Evolutionary conservation across 1,139 yeast species (phyloP).

Genomic region (Diutina neorugosa): DNA sequence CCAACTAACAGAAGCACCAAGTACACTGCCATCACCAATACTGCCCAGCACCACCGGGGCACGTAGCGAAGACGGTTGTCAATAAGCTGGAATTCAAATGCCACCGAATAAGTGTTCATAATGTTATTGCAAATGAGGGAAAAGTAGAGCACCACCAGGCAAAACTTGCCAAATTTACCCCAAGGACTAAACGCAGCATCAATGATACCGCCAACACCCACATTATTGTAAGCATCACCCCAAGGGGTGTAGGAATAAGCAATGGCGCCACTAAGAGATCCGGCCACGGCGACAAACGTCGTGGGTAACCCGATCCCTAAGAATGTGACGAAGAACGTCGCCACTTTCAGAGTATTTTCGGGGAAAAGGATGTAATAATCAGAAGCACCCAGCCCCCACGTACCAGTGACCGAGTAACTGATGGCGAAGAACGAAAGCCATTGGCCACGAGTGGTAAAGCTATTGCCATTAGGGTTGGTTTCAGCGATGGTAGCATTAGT

Average conservation of each 20-base stretch:
- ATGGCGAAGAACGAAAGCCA: conserved; percentile 18
- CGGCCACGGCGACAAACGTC: conserved; percentile 16
- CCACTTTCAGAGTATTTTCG: conserved; percentile 12
- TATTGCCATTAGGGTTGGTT: conserved; percentile 6
- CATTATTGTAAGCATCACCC: conserved; percentile 12
- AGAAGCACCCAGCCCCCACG: conserved; percentile 20
- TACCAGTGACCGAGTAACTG: conserved; percentile 17
- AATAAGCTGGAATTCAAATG: conserved; percentile 16
- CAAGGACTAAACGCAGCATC: conserved; percentile 14
- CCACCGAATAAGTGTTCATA: conserved; percentile 19
- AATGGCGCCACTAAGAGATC: conserved; percentile 15
- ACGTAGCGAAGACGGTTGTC: conserved; percentile 12
- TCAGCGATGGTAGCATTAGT: conserved; percentile 11
- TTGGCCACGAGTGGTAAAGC: conserved; percentile 10
- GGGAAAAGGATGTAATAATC: conserved; percentile 18
- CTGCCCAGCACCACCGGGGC: conserved; percentile 19
- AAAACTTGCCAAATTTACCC: conserved; percentile 20
- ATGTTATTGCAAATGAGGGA: conserved; percentile 27
- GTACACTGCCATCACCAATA: conserved; percentile 12
- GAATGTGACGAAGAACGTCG: conserved; percentile 14
- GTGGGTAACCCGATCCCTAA: conserved; percentile 16
- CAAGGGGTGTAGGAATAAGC: conserved; percentile 16
- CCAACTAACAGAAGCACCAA: conserved; percentile 15
- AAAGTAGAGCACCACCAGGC: conserved; percentile 20
- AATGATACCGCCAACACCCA: conserved; percentile 17